These are phyloP conservation scores for Wickerhamiella azymoides DNA, from an alignment of 805 yeast genomes.

Conservation along the genomic window DNA sequence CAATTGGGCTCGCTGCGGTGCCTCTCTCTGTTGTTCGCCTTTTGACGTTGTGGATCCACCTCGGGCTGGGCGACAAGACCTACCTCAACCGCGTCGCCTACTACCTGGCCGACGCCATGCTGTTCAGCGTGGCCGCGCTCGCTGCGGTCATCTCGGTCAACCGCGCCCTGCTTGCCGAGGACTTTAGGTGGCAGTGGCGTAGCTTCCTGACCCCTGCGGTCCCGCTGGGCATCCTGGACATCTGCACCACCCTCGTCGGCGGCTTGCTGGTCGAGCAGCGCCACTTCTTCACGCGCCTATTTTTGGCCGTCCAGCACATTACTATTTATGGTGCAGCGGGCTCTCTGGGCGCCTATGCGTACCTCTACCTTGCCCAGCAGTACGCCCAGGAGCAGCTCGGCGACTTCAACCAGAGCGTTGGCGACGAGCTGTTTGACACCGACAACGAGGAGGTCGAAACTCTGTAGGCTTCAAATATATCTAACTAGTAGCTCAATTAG, in stretches of 20 bases:
- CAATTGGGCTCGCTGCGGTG: constrained; percentile 15
- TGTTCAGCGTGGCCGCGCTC: constrained; percentile 16
- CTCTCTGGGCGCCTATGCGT: constrained; percentile 18
- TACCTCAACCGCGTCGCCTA: constrained; percentile 14
- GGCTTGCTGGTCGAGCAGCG: constrained; percentile 2
- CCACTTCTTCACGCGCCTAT: constrained; percentile 8
- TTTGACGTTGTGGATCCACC: constrained; percentile 11
- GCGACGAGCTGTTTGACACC: constrained; percentile 14
- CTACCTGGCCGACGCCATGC: constrained; percentile 13
- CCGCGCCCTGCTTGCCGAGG: constrained; percentile 21
- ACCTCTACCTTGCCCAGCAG: constrained; percentile 18
- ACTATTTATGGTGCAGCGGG: constrained; percentile 19
- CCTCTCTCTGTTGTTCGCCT: constrained; percentile 14
- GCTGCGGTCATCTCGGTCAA: constrained; percentile 20
- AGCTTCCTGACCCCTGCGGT: constrained; percentile 21
- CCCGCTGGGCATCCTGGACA: constrained; percentile 14
- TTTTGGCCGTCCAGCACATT: constrained; percentile 12
- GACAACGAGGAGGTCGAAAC: constrained; percentile 17
- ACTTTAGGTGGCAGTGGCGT: constrained; percentile 24
- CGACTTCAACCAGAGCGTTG: constrained; percentile 16
- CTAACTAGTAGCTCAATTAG: too few species aligned
- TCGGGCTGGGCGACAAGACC: neutral
- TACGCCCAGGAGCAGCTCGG: constrained; percentile 16
- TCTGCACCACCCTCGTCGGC: constrained; percentile 5
- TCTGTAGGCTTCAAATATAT: neutral